These are phyloP conservation scores for Tetradesmus lagerheimii DNA, from an alignment of 139 green algal genomes.

Conservation along the genomic window DNA sequence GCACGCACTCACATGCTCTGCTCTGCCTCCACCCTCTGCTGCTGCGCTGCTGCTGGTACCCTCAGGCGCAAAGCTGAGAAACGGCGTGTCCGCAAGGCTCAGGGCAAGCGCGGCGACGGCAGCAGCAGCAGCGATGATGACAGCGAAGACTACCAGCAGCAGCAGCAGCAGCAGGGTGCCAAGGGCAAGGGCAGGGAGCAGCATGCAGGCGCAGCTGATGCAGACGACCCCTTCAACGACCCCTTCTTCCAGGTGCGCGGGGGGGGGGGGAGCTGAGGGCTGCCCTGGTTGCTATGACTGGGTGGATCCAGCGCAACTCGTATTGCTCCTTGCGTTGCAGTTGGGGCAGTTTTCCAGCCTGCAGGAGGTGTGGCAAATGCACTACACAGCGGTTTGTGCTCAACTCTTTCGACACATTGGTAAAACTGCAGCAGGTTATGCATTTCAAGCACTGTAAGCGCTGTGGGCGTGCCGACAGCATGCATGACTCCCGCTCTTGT, in stretches of 20 bases:
- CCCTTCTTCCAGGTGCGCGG: slow-evolving; percentile 82
- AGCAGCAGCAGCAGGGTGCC: slow-evolving; percentile 19
- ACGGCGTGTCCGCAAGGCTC: slow-evolving; percentile 64
- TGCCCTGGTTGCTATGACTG: too few relatives aligned
- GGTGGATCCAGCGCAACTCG: not conserved
- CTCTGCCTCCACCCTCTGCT: too few relatives aligned
- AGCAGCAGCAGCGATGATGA: slow-evolving; percentile 39
- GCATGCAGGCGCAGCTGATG: slow-evolving; percentile 14
- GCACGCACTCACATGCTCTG: too few relatives aligned
- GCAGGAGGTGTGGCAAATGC: not conserved
- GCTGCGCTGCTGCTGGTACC: not conserved
- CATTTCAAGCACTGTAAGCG: too few relatives aligned
- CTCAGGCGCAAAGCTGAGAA: slow-evolving; percentile 70
- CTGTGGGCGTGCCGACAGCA: not conserved
- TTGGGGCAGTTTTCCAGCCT: not conserved
- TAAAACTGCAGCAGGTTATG: too few relatives aligned
- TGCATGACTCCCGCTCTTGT: not conserved
- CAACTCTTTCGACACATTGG: too few relatives aligned
- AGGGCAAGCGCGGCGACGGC: slow-evolving; percentile 28
- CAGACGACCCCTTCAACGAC: slow-evolving; percentile 83
- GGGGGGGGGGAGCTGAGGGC: slow-evolving; percentile 15
- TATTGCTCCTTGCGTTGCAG: not conserved
- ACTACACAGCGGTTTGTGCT: not conserved
- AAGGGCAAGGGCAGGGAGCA: not conserved
- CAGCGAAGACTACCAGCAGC: slow-evolving; percentile 25